Base-by-base conservation (phyloP, 2,329 filamentous ascomycete genomes). In the Penicillium sp. region DNA sequence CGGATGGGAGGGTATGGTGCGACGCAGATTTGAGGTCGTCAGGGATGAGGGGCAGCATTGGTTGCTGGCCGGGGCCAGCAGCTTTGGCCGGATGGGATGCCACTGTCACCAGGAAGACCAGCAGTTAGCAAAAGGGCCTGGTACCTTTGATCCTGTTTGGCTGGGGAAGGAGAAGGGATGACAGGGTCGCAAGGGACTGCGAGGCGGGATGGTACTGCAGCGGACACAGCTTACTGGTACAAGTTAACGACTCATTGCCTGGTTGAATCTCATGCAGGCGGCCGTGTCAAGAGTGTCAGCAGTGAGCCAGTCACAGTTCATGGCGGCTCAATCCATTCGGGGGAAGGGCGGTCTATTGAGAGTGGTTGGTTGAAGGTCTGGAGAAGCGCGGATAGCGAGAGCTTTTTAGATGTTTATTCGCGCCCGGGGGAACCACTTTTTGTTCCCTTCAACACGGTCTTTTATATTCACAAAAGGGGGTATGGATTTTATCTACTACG, bases 11-110 rank as follows among this genome's bases (percentile, higher is more conserved):
- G 55, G 60, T 70, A 65, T 75, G 71, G 65, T 75, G 74, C 67
- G 74, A 72, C 66, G 67, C 63, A 49, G 68, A 61, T 57, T 65
- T 70, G 39, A 70, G 65, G 56, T 77, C 75, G 65, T 77, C 74
- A 57, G 74, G 69, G 62, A 74, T 70, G 70, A 74, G 71, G 70
- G 75, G 74, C 69, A 76, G 69, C 57, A 66, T 68, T 43, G 71
- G 62, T 65, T 70, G 67, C 67, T 75, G 75, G 66, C 71, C 67
- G 58, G 67, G 67, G 55, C 74, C 71, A 71, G 71, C 63, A 60
- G 71, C 67, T 64, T 74, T 73, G 63, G 70, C 67, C 53, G 69
- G 67, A 66, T 76, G 68, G 58, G 74, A 71, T 60, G 73, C 70
- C 70, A 75, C 73, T 74, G 29, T 55, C 37, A 13, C 39, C 16